Conservation (phyloP, 2,329 filamentous ascomycete genomes). For the Pseudogymnoascus sp. region DNA sequence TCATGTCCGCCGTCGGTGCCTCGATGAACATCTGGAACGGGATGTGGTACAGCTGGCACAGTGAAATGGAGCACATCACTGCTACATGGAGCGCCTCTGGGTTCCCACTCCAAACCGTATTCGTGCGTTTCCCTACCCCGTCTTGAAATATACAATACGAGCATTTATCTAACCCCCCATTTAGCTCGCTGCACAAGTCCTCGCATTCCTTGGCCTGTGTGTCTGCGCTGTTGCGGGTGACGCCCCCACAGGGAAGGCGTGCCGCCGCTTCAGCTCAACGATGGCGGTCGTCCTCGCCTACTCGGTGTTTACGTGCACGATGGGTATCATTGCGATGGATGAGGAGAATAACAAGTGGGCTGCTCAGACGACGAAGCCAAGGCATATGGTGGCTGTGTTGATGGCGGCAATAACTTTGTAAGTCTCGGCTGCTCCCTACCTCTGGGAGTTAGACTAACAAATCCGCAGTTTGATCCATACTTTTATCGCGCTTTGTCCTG, state of each 20-base stretch:
- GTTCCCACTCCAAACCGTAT: background rate
- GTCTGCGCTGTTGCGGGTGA: background rate
- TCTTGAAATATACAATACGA: background rate
- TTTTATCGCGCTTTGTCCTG: conserved; percentile 2
- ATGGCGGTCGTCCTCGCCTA: background rate
- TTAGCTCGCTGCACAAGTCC: background rate
- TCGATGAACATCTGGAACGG: conserved; percentile 1
- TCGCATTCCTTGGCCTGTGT: background rate
- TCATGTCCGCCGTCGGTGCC: background rate
- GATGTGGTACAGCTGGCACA: background rate
- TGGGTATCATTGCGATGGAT: background rate
- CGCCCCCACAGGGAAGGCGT: background rate
- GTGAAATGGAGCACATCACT: background rate
- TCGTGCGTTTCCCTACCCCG: background rate
- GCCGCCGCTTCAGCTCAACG: background rate
- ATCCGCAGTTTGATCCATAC: background rate
- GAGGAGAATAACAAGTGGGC: background rate
- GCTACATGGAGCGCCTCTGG: background rate
- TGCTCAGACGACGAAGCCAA: background rate
- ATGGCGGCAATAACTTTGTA: background rate
- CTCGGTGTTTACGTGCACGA: background rate
- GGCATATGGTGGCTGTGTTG: background rate
- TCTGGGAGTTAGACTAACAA: background rate
- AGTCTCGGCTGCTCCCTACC: background rate
- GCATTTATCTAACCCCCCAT: background rate